Evolutionary conservation across 129 eudicot species (phyloP), one percentile per base, ranked within the genome.

Genomic region (Artemisia tridentata): DNA sequence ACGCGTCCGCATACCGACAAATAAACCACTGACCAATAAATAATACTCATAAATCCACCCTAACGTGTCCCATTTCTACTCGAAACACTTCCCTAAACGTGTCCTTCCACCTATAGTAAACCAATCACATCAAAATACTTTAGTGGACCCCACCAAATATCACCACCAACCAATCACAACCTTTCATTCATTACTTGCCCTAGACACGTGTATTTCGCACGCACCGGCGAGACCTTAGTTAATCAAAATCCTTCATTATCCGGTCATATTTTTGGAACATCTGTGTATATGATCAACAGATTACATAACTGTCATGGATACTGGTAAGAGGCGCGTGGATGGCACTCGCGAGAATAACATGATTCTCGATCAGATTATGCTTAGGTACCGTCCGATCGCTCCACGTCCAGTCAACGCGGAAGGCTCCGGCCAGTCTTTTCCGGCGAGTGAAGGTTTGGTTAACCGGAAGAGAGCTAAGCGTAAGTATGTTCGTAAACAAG

Each of bases 341-440:
- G 77, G 53, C 60, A 17, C 67, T 46, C 46, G 54, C 21, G 38
- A 62, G 2, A 81, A 78, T 55, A 72, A 59, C 25, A 51, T 66
- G 75, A 68, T 81, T 64, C 75, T 89, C 57, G 83, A 89, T 27
- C 84, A 69, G 75, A 82, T 89, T 13, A 84, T 89, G 96, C 77
- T 82, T 14, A 80, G 80, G 54, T 89, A 77, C 82, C 92, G 96
- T 63, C 92, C 92, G 59, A 89, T 89, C 38, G 90, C 92, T 18
- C 96, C 92, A 8, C 86, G 77, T 20, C 96, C 92, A 46, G 83
- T 34, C 0, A 68, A 65, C 2, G 55, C 27, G 0, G 76, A 66
- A 23, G 76, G 81, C 4, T 47, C 86, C 81, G 75, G 71, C 3
- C 16, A 59, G 15, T 60, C 18, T 31, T 77, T 19, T 69, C 68